Evolutionary conservation across 78 protist species (phyloP), one percentile per base, ranked within the genome.

Genomic region (Polysphondylium violaceum): DNA sequence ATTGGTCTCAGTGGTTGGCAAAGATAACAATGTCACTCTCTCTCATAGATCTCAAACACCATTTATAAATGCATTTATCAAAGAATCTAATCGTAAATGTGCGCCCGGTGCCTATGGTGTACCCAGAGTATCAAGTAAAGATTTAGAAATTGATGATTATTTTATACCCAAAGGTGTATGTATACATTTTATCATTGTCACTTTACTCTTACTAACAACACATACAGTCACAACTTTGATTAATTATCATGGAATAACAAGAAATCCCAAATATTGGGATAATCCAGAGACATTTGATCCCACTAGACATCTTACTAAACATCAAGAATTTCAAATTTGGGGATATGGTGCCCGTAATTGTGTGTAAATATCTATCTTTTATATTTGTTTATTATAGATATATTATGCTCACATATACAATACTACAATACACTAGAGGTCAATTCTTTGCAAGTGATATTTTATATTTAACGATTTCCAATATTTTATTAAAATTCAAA

Each of bases 1-100:
- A 27, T 3, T 69, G 29, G 47, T 47, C 11, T 2, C 40, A 11
- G 3, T 35, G 9, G 11, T 67, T 12, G 60, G 16, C 9, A 38
- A 11, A 17, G 14, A 17, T 47, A 8, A 29, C 17, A 27, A 19
- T 17, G 6, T 69, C 14, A 3, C 0, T 3, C 19, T 47, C n/a
- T 9, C 23, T n/a, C 41, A 65, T 69, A 7, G 65, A 14, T 2
- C 41, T 19, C 9, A 17, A 5, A 69, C 77, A 3, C 76, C 76
- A 0, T 69, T 29, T 29, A 1, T 68, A 4, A 58, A 53, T 12
- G 69, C 90, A 53, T 25, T 53, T 14, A 69, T 67, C 38, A 81
- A 81, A 51, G 90, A 81, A 43, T 29, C 50, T 1, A 53, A 69
- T 40, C 53, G 90, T 56, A 47, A 27, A 31, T 8, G n/a, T n/a